Evolutionary conservation across 192 early-diverging fungal genomes (phyloP), one percentile per base, ranked within the genome.

Genomic region (Mortierella claussenii): DNA sequence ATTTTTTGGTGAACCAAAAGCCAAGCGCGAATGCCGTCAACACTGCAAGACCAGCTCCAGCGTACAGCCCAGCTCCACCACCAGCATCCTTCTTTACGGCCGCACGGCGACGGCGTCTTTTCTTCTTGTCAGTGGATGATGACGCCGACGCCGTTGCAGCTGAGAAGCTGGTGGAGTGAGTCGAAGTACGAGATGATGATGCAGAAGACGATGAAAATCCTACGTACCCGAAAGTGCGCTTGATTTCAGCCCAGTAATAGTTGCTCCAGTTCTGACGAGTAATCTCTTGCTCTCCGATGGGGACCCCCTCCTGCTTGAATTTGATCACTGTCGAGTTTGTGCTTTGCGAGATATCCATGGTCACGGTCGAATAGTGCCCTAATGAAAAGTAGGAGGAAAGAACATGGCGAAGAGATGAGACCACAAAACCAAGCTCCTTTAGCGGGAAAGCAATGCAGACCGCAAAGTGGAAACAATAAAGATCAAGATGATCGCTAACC

Each of bases 211-310:
- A 64, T 12, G 61, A 65, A 62, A 69, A 42, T 61, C 64, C 51
- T 70, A 86, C 89, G 78, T 90, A 94, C 87, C 96, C 96, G 84
- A 96, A 98, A 21, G 91, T 86, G 54, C 85, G 84, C 75, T 97
- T 96, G 73, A 98, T 98, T 42, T 91, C 79, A 79, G 93, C 89
- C 94, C 94, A 97, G 85, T 96, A 98, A 82, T 95, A 98, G 55
- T 86, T 86, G 40, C 86, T 86, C 95, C 95, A 98, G 85, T 98
- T 96, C 34, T 82, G 81, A 64, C 86, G 86, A 31, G 92, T 94
- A n/a, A 84, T 82, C 2, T 94, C 93, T 80, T 93, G 92, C 78
- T 97, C 93, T 31, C 92, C 94, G 40, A 96, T 64, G 1, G 97
- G 97, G 28, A 98, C 93, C 7, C 91, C 90, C 12, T 82, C 86